Base-by-base conservation (phyloP, 306 rosid genomes). In the Vigna angularis region DNA sequence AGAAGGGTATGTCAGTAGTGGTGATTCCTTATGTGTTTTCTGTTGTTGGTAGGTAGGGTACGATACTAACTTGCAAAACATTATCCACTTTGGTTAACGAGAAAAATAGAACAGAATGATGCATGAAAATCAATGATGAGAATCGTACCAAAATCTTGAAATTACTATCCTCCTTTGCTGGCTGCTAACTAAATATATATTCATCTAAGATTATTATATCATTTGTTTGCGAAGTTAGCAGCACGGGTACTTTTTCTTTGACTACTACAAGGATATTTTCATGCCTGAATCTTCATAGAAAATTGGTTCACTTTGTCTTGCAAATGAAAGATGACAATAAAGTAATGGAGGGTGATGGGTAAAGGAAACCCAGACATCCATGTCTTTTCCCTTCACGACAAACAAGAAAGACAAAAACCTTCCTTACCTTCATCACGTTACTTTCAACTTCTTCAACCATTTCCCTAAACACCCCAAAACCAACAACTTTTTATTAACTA, bases 251-350 rank as follows among this genome's bases (percentile, higher is more conserved):
- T 75, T 81, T 69, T 70, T 38, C 66, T 58, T 74, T 57, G 68
- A 62, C 68, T 78, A 62, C 45, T 78, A 50, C 4, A 75, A 42
- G 70, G 82, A 82, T 77, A 71, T 77, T 77, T 28, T 83, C 17
- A 17, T 77, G 67, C 16, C 53, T 66, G 80, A 77, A 83, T 83
- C 86, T 83, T 83, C 64, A 72, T 82, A 55, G 80, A 57, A 78
- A 83, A 56, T 17, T 77, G 86, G 34, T 77, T 77, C 59, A 36
- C 38, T 78, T 77, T 64, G 75, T 82, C 75, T 63, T 82, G 82
- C 70, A 82, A 76, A 64, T 72, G 3, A 65, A 66, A 63, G n/a
- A 53, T 20, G 75, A 74, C 69, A 65, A 55, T 72, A 56, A 69
- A 67, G 47, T 51, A 72, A 72, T 71, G 40, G 70, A 62, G 64